phyloP scores from a whole-genome alignment of 371 early-diverging fungal species.

The Apophysomyces variabilis region DNA sequence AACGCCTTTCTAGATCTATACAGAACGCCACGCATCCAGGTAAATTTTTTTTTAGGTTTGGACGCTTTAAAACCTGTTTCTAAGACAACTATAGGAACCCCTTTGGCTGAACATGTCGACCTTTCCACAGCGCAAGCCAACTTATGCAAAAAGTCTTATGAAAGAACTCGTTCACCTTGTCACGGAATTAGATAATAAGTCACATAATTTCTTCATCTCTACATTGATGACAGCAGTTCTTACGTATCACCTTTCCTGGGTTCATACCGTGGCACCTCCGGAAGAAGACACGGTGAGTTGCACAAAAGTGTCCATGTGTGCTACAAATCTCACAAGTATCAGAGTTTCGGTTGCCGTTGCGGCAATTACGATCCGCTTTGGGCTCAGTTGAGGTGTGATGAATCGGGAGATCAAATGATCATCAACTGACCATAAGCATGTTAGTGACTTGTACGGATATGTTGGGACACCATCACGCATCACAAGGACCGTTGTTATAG shows the following conservation, averaged over 20 bases:
- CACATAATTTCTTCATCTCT: conserved; percentile 52
- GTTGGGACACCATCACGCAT: conserved; percentile 58
- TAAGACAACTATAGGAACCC: conserved; percentile 48
- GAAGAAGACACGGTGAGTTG: conserved; percentile 40
- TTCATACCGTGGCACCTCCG: conserved; percentile 64
- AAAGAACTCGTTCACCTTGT: conserved; percentile 56
- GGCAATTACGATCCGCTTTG: conserved; percentile 71
- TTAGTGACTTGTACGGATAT: conserved; percentile 66
- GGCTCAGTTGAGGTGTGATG: conserved; percentile 63
- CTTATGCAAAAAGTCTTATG: conserved; percentile 54
- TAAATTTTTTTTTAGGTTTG: conserved; percentile 19
- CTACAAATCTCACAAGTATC: not conserved
- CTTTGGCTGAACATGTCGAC: conserved; percentile 71
- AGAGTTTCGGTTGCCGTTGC: conserved; percentile 48
- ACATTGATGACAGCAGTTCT: conserved; percentile 60
- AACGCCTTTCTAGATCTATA: conserved; percentile 58
- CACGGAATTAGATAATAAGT: conserved; percentile 45
- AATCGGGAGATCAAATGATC: not conserved
- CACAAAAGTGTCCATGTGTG: not conserved
- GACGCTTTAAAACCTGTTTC: not conserved
- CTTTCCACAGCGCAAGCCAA: conserved; percentile 58
- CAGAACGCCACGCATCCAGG: conserved; percentile 65
- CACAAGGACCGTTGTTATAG: conserved; percentile 64
- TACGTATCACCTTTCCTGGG: conserved; percentile 68
- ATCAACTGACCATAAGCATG: conserved; percentile 5